Evolutionary conservation across 345 rosid species (phyloP).

Genomic region (Eucalyptus brandiana): DNA sequence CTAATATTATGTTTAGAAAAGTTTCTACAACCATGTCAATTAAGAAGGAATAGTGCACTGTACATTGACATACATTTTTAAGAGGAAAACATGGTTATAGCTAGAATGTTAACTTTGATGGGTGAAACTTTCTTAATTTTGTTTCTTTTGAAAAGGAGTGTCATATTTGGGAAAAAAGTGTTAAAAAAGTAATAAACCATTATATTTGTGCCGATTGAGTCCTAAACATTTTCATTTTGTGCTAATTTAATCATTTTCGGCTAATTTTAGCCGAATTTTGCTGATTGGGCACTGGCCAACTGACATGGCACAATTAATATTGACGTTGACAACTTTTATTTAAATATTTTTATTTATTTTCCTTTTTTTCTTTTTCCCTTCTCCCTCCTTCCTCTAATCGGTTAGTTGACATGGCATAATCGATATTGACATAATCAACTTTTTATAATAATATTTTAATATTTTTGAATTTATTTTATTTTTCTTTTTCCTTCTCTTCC

Average conservation of each 20-base stretch:
- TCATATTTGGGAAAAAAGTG: fast-evolving
- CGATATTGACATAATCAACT: fast-evolving
- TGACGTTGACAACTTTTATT: fast-evolving
- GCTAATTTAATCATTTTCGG: fast-evolving
- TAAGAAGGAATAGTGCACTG: background rate
- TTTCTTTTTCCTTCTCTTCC: too few species aligned
- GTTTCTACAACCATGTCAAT: background rate
- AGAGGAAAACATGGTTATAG: too few species aligned
- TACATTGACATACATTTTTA: too few species aligned
- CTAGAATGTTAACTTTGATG: background rate
- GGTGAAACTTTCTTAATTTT: too few species aligned
- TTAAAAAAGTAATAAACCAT: fast-evolving
- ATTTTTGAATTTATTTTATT: too few species aligned
- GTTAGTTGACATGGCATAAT: fast-evolving
- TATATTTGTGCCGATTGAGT: too few species aligned
- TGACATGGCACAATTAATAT: fast-evolving
- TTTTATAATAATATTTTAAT: too few species aligned
- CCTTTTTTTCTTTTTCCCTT: fast-evolving
- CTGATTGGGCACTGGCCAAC: fast-evolving
- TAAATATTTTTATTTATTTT: too few species aligned
- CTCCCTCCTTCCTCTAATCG: fast-evolving
- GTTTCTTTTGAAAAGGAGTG: background rate
- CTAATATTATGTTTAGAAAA: background rate
- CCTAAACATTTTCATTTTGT: fast-evolving
- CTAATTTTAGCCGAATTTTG: fast-evolving